Base-by-base conservation (phyloP, 371 early-diverging fungal genomes). In the Mucor lusitanicus region DNA sequence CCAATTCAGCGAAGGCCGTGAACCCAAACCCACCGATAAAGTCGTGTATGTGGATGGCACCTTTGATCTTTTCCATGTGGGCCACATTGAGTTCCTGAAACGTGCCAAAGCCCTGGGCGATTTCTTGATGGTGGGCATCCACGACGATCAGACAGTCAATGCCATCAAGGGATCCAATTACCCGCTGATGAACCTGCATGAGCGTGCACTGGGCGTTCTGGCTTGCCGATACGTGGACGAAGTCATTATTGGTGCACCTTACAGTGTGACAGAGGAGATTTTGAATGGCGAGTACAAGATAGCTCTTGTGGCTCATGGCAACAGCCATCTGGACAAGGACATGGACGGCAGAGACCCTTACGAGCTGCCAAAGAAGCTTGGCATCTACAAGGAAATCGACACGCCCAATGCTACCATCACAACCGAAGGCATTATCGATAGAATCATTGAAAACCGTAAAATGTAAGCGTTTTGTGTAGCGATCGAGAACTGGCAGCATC, bases 41-140 rank as follows among this genome's bases (percentile, higher is more conserved):
- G 85, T 96, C 13, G 92, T 97, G 21, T 99, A 97, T 77, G 95
- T 97, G 12, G 98, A 97, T 74, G 99, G 99, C 15, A 92, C 94
- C 8, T 99, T 97, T 82, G 99, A 99, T 77, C 77, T 99, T 69
- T 99, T 97, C 87, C 99, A 98, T 79, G 86, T 92, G 7, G 99
- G 99, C 23, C 98, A 99, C 78, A 92, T 95, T 71, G 93, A 94
- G 79, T 94, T 97, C 75, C 82, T 99, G 73, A 91, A 91, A 73
- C 88, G 92, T 63, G 97, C 95, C 33, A 93, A 90, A 68, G 90
- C 85, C 63, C 77, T 90, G 53, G 96, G 97, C 55, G 92, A 95
- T 77, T 96, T 91, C 68, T 78, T 99, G 61, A 81, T 99, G 30
- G 98, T 96, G 13, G 99, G 99, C 35, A 85, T 99, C 15, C 96